Base-by-base conservation (phyloP, 352 stramenopile species). In the Phytophthora sp. region DNA sequence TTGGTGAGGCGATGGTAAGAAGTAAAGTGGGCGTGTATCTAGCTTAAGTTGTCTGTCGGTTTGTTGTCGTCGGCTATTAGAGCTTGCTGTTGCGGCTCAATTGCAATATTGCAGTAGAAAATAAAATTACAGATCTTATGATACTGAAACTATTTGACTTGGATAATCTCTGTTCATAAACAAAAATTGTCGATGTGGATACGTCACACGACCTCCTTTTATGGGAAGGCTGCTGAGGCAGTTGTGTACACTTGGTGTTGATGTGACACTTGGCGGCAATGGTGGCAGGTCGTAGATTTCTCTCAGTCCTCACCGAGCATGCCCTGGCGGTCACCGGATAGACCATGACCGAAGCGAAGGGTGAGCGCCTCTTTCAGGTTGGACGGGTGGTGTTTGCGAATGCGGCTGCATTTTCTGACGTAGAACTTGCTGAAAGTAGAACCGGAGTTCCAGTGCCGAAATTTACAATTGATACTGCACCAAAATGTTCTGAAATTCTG, bases 191-290 rank as follows among this genome's bases (percentile, higher is more conserved):
- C n/a, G n/a, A n/a, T n/a, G n/a, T n/a, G n/a, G n/a, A n/a, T n/a
- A n/a, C n/a, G n/a, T 59, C 20, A 50, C 35, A 41, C 26, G 26
- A 36, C 38, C 27, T 51, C 26, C 36, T 60, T 60, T 59, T 46
- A 23, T 50, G 21, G 12, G 31, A 41, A 36, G 27, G 8, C 24
- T 42, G 33, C 30, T 31, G 33, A 9, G 23, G n/a, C 9, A 49
- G 24, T 50, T 35, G 4, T 5, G 49, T 30, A 20, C 30, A 45
- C n/a, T 45, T 56, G 21, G 52, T 15, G 16, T 36, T 38, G 24
- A 59, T 42, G n/a, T 59, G 52, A 3, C 52, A 50, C 52, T 16
- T 49, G 7, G 7, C 13, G 8, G 26, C 52, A 59, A 20, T n/a
- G 23, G 36, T 50, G 38, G 38, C 38, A 42, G 16, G n/a, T 50